Evolutionary conservation across 208 protist genomes (phyloP), one percentile per base, ranked within the genome.

Genomic region (Leishmania major): DNA sequence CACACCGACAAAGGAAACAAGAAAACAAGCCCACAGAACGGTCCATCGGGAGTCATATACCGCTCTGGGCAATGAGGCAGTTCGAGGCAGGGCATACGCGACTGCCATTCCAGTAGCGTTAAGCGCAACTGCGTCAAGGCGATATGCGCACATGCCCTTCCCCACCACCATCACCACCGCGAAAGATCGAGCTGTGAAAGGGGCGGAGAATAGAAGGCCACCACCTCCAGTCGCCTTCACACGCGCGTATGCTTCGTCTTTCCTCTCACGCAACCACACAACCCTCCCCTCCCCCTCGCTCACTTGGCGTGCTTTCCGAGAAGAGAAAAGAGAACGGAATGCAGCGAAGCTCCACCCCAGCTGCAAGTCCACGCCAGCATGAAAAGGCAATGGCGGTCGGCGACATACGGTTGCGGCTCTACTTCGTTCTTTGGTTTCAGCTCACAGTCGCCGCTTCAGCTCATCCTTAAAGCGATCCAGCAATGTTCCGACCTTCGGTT

Each of bases 401-500:
- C 25, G 22, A 19, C 53, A 53, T 28, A 59, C 10, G 35, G 45
- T 43, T 22, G 28, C 25, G 19, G n/a, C 37, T 47, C 75, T 25
- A 49, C 51, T 31, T 7, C 37, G 19, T 51, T 69, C 31, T n/a
- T 74, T 31, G 10, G 70, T 25, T 74, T 74, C 40, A n/a, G 31
- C 55, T 79, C 76, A 89, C 64, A 94, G 83, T 4, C 78, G 90
- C 45, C 81, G 86, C 81, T 90, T 96, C 60, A 91, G 71, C 62
- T 92, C 89, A 80, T 94, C 83, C 40, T 92, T 92, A 35, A 96
- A 74, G 59, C 89, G 86, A 45, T 90, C 85, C 72, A 94, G 82
- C 25, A 95, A 59, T 35, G 80, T 92, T 4, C 78, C 79, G 19
- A 86, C 78, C 17, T 79, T 80, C 11, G 84, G 70, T n/a, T 37